Evolutionary conservation across 768 basidiomycete species (phyloP), one percentile per base, ranked within the genome.

Genomic region (Austroboletus eburneus): DNA sequence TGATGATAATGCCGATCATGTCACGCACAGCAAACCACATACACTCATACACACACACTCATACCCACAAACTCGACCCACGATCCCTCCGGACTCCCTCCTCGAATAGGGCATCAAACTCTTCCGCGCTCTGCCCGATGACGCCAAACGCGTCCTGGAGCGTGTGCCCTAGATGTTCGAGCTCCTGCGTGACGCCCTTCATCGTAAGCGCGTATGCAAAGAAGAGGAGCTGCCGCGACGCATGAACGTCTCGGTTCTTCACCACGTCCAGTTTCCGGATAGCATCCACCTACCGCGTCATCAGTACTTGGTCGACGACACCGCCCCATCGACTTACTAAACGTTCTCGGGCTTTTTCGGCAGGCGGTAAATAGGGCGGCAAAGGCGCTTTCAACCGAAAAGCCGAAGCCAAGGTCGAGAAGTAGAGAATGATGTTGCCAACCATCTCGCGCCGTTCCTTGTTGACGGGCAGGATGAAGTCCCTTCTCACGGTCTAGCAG

Each of bases 351-450:
- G 91, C 79, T 54, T 83, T 77, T 61, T 95, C 93, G 1, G 88
- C 95, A 0, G 94, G 94, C 3, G 96, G 96, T 1, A 99, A 78
- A 64, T 93, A 97, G 0, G 96, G 92, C 0, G 96, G 93, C n/a
- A 99, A 71, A 2, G 96, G 96, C 5, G 91, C 83, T 59, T 95
- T 95, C 34, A 91, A 72, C 16, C 81, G 73, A 64, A 94, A 89
- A 1, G 86, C 85, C 2, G 87, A 79, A 4, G 89, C 80, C 24
- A 94, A 73, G 0, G 79, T 80, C 1, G 90, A 87, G 62, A 92
- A 87, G 63, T 84, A 91, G 9, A 99, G 77, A 47, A 98, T 87
- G 50, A 97, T 87, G 65, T 91, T 95, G 30, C 94, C 94, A 39
- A 83, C 91, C 89, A 99, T 91, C 62, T 96, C 94, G 3, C 87